Percentiles rank a stretch among this genome's conserved stretches.
phyloP scores from a whole-genome alignment of 2,329 filamentous ascomycete genomes.

The Aspergillus oerlinghausenensis region DNA sequence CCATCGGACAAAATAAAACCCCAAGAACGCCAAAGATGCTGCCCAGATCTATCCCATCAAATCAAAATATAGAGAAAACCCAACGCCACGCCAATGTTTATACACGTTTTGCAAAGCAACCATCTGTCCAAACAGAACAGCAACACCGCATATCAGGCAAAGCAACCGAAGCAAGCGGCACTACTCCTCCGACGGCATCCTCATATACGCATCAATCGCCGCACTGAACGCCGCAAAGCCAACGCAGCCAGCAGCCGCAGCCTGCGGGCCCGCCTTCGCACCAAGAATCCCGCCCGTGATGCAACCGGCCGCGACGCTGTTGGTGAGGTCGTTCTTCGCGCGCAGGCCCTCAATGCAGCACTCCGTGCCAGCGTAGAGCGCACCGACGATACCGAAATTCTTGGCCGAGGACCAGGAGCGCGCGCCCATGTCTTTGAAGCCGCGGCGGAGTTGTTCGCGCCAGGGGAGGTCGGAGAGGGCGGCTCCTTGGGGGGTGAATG shows the following conservation, averaged over 20 bases:
- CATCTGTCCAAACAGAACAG: not conserved
- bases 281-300: constrained; percentile 86
- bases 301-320: constrained; percentile 83
- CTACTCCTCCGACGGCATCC: constrained; percentile 55
- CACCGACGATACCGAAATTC: constrained; percentile 92
- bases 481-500: constrained; percentile 59
- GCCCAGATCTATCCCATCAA: not conserved
- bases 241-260: constrained; percentile 78
- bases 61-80: not conserved
- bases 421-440: constrained; percentile 91
- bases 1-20: not conserved
- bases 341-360: constrained; percentile 87
- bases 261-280: constrained; percentile 81
- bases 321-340: constrained; percentile 88
- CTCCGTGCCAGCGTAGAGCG: constrained; percentile 86
- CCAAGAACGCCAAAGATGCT: not conserved
- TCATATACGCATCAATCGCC: constrained; percentile 89
- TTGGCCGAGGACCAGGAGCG: constrained; percentile 79
- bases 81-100: not conserved
- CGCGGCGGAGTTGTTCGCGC: constrained; percentile 73
- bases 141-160: not conserved
- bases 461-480: constrained; percentile 65
- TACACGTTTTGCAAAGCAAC: not conserved
- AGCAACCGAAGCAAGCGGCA: not conserved
- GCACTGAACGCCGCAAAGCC: constrained; percentile 92